Base-by-base conservation (phyloP, 768 basidiomycete genomes). In the Tubosaeta sp. region DNA sequence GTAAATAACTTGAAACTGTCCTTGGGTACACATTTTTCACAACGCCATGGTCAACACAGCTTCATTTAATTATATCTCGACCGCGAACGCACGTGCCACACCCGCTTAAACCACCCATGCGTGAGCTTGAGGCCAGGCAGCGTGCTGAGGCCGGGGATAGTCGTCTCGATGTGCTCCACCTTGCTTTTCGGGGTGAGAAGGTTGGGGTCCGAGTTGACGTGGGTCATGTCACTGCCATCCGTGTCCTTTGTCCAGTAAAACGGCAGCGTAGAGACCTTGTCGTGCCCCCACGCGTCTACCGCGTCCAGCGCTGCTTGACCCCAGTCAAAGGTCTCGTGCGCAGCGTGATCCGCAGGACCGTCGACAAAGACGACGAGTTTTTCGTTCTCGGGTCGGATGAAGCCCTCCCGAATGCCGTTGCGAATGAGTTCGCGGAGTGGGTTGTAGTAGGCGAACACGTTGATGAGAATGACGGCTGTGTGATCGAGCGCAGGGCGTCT, bases 391-490 rank as follows among this genome's bases (percentile, higher is more conserved):
- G 80, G 73, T 27, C 72, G 68, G 67, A 98, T 93, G 71, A 91
- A 95, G 4, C 89, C 90, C 13, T 80, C 80, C 25, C 76, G 66
- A 47, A 91, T 70, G 11, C 85, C 84, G 44, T 75, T 80, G 52
- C 80, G 71, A 61, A 97, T 81, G 48, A 95, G 80, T 9, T 77
- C 71, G 19, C 86, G 82, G n/a, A 99, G 74, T 1, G 93, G 85
- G 25, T 91, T 80, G 71, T 83, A 99, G 74, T 86, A 97, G 0
- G 78, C 78, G 27, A 81, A 79, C 26, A 97, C 87, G 65, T 97
- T 95, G n/a, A 97, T 64, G 25, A 97, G 72, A 39, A 97, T 71
- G 38, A 97, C 86, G 13, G 95, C 85, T 94, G 63, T 54, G 25
- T 26, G 22, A 42, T 42, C 25, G 41, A 9, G 22, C 6, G 14